Base-by-base conservation (phyloP, 805 yeast genomes). In the Candida multigemmis region DNA sequence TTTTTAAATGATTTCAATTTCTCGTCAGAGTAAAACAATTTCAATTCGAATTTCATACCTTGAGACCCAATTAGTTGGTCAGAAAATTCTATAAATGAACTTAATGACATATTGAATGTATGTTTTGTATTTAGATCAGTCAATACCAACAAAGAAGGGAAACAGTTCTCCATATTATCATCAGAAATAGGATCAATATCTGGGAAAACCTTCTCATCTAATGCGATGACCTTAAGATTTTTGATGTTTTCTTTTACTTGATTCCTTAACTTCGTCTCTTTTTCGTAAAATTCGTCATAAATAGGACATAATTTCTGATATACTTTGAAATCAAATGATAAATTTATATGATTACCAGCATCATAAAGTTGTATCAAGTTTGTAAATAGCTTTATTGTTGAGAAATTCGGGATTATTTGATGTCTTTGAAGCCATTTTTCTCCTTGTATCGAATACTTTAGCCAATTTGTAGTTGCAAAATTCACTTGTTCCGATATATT, bases 401-500 rank as follows among this genome's bases (percentile, higher is more conserved):
- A 71, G 26, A 79, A 68, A 22, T 56, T 56, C 0, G 84, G 81
- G 3, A 72, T 23, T 2, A 71, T 37, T 1, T 57, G 50, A 33
- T 73, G 74, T 12, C 56, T 51, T 3, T 46, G 32, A 10, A 73
- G 39, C 80, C 80, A 76, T 16, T 48, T 40, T 21, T 67, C 71
- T 0, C 72, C 72, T 18, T 65, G 70, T 2, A 56, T 12, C 0
- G 74, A 67, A 27, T 59, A 46, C 3, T 56, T 48, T 7, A 78
- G 40, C 86, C 87, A 79, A 6, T 60, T 48, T 7, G 45, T 36
- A 1, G 79, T 61, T 1, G 81, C 79, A 54, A 77, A 68, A 29
- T 65, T 63, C 3, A 68, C 71, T 19, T 65, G 59, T 46, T 79
- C 82, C 27, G 69, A 64, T 5, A 77, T 46, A 22, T 64, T 63